Base-by-base conservation (phyloP, 495 filamentous ascomycete species). In the Tetracladium marchalianum region DNA sequence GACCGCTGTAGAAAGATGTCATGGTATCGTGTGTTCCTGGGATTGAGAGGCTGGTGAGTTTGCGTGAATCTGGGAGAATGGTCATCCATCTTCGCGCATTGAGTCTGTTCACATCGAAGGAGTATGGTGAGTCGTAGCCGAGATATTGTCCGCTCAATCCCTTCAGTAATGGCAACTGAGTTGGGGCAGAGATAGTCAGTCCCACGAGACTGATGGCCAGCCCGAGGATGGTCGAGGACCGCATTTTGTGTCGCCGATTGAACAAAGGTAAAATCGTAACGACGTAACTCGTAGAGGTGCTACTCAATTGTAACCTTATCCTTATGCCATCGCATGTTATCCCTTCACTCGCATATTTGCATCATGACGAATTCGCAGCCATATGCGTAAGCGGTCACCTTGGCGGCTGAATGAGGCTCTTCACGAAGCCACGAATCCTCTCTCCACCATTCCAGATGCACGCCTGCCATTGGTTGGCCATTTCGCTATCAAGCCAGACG, bases 11-110 rank as follows among this genome's bases (percentile, higher is more conserved):
- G 11, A 24, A 39, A 39, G 43, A 54, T 27, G 58, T 54, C 57
- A 61, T 55, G 18, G 58, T 61, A 46, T 61, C 54, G 43, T 61
- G 58, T 10, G 58, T 61, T 11, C 58, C 58, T 1, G 58, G 58
- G 31, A 61, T 57, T 0, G 58, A 60, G 1, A 61, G 49, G 1
- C 35, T 39, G 15, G 51, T 55, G 1, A 62, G 39, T 31, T 41
- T 44, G 8, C 47, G 51, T 27, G 31, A 16, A 8, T 43, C 31
- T 10, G 52, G 39, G 19, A 60, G 46, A 34, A 49, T 32, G 16
- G 59, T 51, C 54, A 58, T 58, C 59, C 55, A 61, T 31, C 16
- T 16, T 16, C 32, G 34, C 0, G 40, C 0, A 18, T 39, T 6
- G 11, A 16, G 13, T 11, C 46, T 19, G 19, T 51, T 35, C 1